Conservation (phyloP, 257 asterid genomes). For the Solanum gandarillasii region DNA sequence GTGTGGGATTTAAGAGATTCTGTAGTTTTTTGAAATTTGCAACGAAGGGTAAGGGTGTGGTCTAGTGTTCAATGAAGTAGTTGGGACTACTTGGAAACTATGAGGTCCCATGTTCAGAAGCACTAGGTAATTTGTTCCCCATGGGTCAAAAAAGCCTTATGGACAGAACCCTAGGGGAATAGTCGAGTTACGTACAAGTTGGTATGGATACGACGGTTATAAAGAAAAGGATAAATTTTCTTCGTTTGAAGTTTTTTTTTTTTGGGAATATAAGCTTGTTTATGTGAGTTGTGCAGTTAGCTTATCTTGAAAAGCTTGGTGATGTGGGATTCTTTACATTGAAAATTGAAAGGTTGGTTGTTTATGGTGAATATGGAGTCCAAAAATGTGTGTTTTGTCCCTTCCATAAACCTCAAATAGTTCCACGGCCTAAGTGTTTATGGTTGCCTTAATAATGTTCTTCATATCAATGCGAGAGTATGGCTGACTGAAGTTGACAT, state of each 20-base stretch:
- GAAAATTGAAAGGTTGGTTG: background rate
- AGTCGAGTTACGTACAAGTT: background rate
- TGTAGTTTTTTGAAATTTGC: background rate
- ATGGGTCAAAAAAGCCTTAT: background rate
- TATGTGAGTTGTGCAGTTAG: background rate
- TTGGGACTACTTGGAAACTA: background rate
- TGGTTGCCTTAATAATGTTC: background rate
- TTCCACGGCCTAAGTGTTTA: background rate
- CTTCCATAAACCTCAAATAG: background rate
- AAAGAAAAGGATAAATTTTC: background rate
- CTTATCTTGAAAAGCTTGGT: background rate
- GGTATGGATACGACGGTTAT: background rate
- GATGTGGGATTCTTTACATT: background rate
- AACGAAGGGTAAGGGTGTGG: background rate
- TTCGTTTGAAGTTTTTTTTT: background rate
- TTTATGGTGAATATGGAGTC: background rate
- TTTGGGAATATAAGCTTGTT: background rate
- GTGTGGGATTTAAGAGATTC: slow-evolving; percentile 29
- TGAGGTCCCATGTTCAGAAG: background rate
- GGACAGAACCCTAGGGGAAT: background rate
- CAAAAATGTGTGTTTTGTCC: background rate
- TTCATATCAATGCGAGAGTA: background rate
- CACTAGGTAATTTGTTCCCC: background rate
- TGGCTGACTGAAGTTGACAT: background rate
- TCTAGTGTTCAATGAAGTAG: background rate